Evolutionary conservation across 345 rosid genomes (phyloP).

Genomic region (Boechera divaricarpa): DNA sequence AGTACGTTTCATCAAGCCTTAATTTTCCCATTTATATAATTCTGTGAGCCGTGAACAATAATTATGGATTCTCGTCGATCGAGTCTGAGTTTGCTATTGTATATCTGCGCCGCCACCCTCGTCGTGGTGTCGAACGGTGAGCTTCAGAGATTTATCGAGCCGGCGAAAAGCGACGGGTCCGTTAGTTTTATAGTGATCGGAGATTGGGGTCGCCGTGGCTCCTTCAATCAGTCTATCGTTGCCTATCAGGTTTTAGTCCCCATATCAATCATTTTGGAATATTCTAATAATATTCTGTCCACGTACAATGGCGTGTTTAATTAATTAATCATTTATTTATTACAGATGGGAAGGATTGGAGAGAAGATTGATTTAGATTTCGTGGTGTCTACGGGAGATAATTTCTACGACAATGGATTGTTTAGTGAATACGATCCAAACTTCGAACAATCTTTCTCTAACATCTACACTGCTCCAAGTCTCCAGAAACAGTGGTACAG

Average conservation of each 20-base stretch:
- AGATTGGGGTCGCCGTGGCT: slow-evolving; percentile 91
- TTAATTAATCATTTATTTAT: neutral
- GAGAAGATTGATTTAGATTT: slow-evolving; percentile 66
- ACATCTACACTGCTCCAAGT: slow-evolving; percentile 69
- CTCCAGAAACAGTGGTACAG: slow-evolving; percentile 85
- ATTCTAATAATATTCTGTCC: slow-evolving; percentile 27
- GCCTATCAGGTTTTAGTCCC: slow-evolving; percentile 60
- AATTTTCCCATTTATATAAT: too few species aligned
- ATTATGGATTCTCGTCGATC: slow-evolving; percentile 32
- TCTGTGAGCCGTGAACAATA: neutral
- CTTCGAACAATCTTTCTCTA: slow-evolving; percentile 68
- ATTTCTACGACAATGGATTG: slow-evolving; percentile 83
- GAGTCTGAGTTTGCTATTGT: slow-evolving; percentile 27
- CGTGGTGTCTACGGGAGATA: slow-evolving; percentile 87
- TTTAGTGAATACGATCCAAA: slow-evolving; percentile 54
- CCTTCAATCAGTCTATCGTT: slow-evolving; percentile 67
- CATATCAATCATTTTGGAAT: slow-evolving; percentile 4
- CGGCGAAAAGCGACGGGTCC: slow-evolving; percentile 57
- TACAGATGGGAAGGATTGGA: slow-evolving; percentile 81
- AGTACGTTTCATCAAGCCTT: neutral
- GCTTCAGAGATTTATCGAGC: slow-evolving; percentile 61
- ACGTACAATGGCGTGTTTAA: neutral
- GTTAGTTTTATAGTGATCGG: slow-evolving; percentile 70
- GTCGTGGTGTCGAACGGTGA: slow-evolving; percentile 43
- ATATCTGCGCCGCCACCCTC: slow-evolving; percentile 29